Percentiles rank a stretch among this genome's conserved stretches.
These are phyloP conservation scores for Parathielavia hyrcaniae DNA, from an alignment of 495 filamentous ascomycete genomes.

Conservation along the genomic window DNA sequence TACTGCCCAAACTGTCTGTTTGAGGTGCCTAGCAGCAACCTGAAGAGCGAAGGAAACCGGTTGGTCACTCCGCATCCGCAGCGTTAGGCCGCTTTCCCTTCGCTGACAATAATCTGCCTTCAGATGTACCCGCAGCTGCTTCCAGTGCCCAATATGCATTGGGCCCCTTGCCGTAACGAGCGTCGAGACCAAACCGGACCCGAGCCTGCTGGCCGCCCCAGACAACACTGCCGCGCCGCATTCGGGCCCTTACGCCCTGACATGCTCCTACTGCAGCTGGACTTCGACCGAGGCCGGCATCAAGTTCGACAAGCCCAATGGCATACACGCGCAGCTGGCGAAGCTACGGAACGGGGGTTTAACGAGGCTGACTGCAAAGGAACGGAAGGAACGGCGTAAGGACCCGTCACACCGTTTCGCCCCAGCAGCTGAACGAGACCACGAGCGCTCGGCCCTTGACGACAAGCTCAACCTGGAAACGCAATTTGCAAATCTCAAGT, in stretches of 20 bases:
- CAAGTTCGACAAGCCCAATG: constrained; percentile 78
- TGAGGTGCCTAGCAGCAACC: constrained; percentile 82
- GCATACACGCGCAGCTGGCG: constrained; percentile 73
- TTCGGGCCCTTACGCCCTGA: constrained; percentile 66
- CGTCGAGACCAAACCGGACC: constrained; percentile 49
- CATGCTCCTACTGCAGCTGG: constrained; percentile 88
- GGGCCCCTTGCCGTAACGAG: constrained; percentile 67
- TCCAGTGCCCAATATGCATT: constrained; percentile 87
- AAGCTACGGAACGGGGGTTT: constrained; percentile 51
- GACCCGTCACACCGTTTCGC: constrained; percentile 29
- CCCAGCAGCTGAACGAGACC: constrained; percentile 12
- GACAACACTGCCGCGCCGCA: constrained; percentile 32
- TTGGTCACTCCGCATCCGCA: constrained; percentile 36
- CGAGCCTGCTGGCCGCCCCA: constrained; percentile 35
- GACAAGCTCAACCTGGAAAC: constrained; percentile 38
- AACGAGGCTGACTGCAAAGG: constrained; percentile 35
- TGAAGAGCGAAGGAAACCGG: constrained; percentile 90
- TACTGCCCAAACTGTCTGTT: constrained; percentile 96
- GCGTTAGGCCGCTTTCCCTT: neutral
- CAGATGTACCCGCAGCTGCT: constrained; percentile 91
- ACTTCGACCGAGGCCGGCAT: constrained; percentile 82
- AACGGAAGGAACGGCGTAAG: constrained; percentile 42
- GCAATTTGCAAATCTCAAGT: constrained; percentile 54
- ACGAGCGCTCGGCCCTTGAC: constrained; percentile 3
- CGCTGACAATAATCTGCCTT: neutral